A percentile compares a stretch with the other conserved stretches of the same genome.
These are phyloP conservation scores for Ammopiptanthus mongolicus DNA, from an alignment of 306 rosid species.

Conservation along the genomic window DNA sequence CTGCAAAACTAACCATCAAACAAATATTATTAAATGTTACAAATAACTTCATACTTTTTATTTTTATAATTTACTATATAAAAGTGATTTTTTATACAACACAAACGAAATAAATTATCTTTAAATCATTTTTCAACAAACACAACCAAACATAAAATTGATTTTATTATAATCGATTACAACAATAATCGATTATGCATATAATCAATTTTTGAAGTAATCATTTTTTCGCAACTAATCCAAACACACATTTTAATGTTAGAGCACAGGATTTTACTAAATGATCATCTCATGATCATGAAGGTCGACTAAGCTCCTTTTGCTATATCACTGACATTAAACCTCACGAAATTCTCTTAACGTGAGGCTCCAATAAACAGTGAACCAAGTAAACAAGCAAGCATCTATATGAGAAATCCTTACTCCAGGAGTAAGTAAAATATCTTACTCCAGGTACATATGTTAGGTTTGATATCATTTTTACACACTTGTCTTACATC, in stretches of 20 bases:
- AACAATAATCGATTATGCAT: no score
- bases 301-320: slow-evolving; percentile 28
- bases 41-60: no score
- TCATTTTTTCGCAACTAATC: no score
- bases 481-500: background rate
- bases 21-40: no score
- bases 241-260: slow-evolving; percentile 6
- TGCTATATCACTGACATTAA: slow-evolving; percentile 44
- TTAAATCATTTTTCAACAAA: no score
- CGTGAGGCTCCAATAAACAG: slow-evolving; percentile 37
- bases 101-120: no score
- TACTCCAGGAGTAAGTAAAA: background rate
- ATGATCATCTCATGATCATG: slow-evolving; percentile 32
- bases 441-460: background rate
- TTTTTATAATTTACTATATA: no score
- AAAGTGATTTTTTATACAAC: no score
- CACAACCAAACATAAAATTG: no score
- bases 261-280: slow-evolving; percentile 25
- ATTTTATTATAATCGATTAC: no score
- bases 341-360: slow-evolving; percentile 32
- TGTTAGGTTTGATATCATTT: background rate
- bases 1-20: no score
- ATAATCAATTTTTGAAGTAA: no score
- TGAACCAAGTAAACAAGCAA: slow-evolving; percentile 20
- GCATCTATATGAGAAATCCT: background rate